Evolutionary conservation across 148 eudicot species (phyloP), one percentile per base, ranked within the genome.

Genomic region (Cornus controversa): DNA sequence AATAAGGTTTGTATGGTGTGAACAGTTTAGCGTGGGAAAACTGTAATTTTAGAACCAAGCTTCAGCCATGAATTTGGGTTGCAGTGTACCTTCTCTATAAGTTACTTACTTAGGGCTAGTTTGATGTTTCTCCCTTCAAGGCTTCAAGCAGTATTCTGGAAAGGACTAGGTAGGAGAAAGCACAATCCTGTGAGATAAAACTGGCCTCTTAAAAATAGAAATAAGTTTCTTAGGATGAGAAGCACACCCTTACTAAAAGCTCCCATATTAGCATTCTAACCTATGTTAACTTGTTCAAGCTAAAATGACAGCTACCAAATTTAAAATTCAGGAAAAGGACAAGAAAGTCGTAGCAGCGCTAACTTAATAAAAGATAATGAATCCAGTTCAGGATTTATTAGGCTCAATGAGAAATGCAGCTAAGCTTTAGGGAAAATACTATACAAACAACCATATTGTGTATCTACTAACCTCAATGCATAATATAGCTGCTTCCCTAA

Each of bases 401-500:
- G 62, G 76, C 23, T 22, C 40, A n/a, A 34, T 27, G 70, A 20
- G 24, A 2, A 65, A 75, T 66, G 66, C 60, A 75, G 63, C 13
- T 10, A 25, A 28, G 64, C 14, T 27, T 75, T 50, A 54, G 10
- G 24, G 15, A 18, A 53, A 16, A 31, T n/a, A 10, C 66, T 8
- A 68, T 16, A 31, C 28, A 8, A 68, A 27, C 65, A 74, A 42
- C 36, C 60, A 31, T 8, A 14, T 8, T 54, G 67, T 54, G 58
- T 18, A 23, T 66, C 73, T 22, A 86, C 94, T 66, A 83, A 96
- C 98, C 99, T 96, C 98, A 36, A 96, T 91, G 77, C 99, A 96
- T 69, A 86, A 84, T 77, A 85, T 89, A 73, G 98, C 98, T 5
- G 97, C 98, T 80, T 96, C 99, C 84, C 96, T 87, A 53, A 96